Evolutionary conservation across 805 yeast species (phyloP).

Genomic region (Teunomyces pallodes): DNA sequence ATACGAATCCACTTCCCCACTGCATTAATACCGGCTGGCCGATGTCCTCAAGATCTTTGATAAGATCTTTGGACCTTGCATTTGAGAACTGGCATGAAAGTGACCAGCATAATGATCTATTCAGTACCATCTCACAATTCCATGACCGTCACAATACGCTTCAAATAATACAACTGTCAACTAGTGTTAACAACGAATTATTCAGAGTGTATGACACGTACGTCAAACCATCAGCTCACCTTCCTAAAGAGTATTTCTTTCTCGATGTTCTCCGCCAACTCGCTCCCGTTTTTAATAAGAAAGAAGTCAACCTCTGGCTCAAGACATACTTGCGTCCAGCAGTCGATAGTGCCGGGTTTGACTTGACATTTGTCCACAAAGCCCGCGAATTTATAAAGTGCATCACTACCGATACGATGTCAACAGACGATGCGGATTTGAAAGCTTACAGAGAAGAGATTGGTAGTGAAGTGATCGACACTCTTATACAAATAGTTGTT

Average conservation of each 20-base stretch:
- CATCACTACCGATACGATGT: conserved; percentile 13
- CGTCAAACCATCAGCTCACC: conserved; percentile 25
- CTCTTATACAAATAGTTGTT: conserved; percentile 24
- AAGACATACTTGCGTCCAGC: conserved; percentile 48
- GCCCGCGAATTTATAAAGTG: conserved; percentile 26
- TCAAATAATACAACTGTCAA: conserved; percentile 24
- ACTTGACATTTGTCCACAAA: conserved; percentile 33
- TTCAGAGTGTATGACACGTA: conserved; percentile 30
- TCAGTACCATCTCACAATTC: conserved; percentile 5
- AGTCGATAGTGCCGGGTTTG: conserved; percentile 57
- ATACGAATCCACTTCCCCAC: background rate
- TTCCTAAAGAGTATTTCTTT: conserved; percentile 36
- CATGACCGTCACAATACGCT: conserved; percentile 33
- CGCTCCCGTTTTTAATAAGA: conserved; percentile 27
- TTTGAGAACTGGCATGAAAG: conserved; percentile 22
- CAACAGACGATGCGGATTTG: conserved; percentile 22
- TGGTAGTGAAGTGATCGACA: conserved; percentile 19
- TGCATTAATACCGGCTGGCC: conserved; percentile 6
- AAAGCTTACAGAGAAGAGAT: conserved; percentile 17
- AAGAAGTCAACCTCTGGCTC: conserved; percentile 47
- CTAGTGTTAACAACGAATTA: conserved; percentile 35
- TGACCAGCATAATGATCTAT: conserved; percentile 1
- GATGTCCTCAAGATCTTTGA: conserved; percentile 27
- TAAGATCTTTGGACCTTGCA: conserved; percentile 22
- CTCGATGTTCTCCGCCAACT: conserved; percentile 36